Evolutionary conservation across 768 basidiomycete species (phyloP), one percentile per base, ranked within the genome.

Genomic region (Tremella fuciformis): DNA sequence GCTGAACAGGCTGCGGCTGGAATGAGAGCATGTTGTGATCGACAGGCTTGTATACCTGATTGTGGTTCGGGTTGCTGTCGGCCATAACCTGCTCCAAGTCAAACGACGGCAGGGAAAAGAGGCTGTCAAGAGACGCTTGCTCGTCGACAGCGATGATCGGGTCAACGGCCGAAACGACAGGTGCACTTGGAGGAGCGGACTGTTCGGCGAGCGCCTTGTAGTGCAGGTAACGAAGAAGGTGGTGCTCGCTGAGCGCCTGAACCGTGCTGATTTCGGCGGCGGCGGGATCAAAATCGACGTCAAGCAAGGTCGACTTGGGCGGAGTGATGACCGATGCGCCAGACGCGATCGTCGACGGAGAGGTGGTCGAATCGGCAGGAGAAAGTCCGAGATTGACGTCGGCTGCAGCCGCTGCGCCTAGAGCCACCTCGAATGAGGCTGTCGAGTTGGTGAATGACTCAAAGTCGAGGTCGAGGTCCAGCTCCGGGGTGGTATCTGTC

Each of bases 171-270:
- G 40, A 38, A 6, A 34, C 16, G n/a, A 26, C 39, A 55, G 42
- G 51, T 19, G 51, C 47, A 44, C 50, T 38, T 13, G 46, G 42
- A 13, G 49, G 37, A 26, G 62, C 62, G 42, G 64, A 67, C 54
- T 67, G 58, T 18, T 64, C 62, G 29, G 70, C 70, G 24, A 72
- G 70, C 11, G 60, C 58, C 47, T 64, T 69, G 64, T 73, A 73
- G 52, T 73, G 64, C 15, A 67, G 55, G 49, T 69, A 70, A n/a
- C 71, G 54, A 44, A 69, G 65, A 15, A 73, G 55, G 49, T 73
- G 71, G 34, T 73, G 71, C 40, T 60, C 61, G 41, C 63, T 64
- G 16, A 73, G 57, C 19, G 67, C 66, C 48, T 69, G 66, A 25
- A 63, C 70, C 16, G 65, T 59, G 24, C 60, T 58, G 21, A 59